Evolutionary conservation across 1,284 basidiomycete genomes (phyloP), one percentile per base, ranked within the genome.

Genomic region (Ceratobasidium sp.): DNA sequence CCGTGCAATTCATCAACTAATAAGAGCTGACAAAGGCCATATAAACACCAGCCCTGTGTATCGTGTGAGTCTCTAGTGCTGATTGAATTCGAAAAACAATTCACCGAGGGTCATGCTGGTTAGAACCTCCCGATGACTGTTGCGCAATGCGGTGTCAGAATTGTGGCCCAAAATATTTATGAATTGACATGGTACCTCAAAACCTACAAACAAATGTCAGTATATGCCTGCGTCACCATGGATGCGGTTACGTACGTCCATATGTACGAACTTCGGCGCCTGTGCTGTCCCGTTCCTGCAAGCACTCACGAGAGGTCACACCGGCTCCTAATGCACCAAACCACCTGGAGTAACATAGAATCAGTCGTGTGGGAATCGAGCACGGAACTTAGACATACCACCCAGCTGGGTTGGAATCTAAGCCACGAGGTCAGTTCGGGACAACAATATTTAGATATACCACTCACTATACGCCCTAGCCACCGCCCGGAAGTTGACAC

Each of bases 101-200:
- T 35, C n/a, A 62, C 60, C 38, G 8, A 62, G 60, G 33, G 35
- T 62, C 60, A 35, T 62, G 60, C 18, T 62, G 60, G 14, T 5
- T n/a, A 4, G 33, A 18, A 18, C 60, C 60, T n/a, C 60, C n/a
- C 16, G n/a, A 3, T 30, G 33, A 44, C 35, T 38, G 8, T 3
- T 38, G 18, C 10, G 14, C 10, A 18, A 62, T n/a, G n/a, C n/a
- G n/a, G n/a, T n/a, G n/a, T n/a, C n/a, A n/a, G n/a, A n/a, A n/a
- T n/a, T n/a, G n/a, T n/a, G n/a, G n/a, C n/a, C n/a, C n/a, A n/a
- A n/a, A n/a, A n/a, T n/a, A n/a, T n/a, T n/a, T n/a, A n/a, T n/a
- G n/a, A n/a, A n/a, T n/a, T n/a, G n/a, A n/a, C n/a, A n/a, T n/a
- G n/a, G n/a, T 64, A 64, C 60, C 30, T 38, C n/a, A 30, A 64